These are phyloP conservation scores for Ceratocystis albifundus DNA, from an alignment of 2,329 filamentous ascomycete species.

Conservation along the genomic window DNA sequence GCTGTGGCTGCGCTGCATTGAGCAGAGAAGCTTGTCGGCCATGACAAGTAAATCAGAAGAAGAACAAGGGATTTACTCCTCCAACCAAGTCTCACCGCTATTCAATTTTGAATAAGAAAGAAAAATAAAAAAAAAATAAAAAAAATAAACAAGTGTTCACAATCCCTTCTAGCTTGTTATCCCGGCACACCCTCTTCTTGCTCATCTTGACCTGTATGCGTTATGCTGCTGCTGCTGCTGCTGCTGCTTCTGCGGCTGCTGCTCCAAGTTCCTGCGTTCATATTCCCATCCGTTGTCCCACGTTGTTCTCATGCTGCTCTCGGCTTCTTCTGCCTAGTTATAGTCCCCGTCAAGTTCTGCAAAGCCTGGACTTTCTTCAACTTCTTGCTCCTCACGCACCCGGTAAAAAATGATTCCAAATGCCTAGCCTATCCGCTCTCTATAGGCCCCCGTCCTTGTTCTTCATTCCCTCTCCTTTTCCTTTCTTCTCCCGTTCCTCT, in stretches of 20 bases:
- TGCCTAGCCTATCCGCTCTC: not conserved
- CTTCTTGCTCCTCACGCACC: not conserved
- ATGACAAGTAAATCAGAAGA: too few species aligned
- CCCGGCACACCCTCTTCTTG: not conserved
- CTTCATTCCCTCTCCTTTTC: not conserved
- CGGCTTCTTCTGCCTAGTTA: not conserved
- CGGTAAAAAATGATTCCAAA: not conserved
- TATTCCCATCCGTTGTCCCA: not conserved
- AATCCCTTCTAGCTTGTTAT: not conserved
- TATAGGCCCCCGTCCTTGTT: not conserved
- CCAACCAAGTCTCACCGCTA: too few species aligned
- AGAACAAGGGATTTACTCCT: too few species aligned
- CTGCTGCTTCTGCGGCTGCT: too few species aligned
- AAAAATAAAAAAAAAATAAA: too few species aligned
- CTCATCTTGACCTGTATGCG: not conserved
- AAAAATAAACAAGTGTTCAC: too few species aligned
- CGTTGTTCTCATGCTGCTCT: not conserved
- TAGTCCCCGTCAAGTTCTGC: not conserved
- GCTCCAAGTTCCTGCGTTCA: not conserved
- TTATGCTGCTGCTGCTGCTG: not conserved
- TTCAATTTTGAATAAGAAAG: too few species aligned
- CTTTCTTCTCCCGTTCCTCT: not conserved
- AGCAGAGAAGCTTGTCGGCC: not conserved
- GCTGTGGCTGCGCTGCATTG: slow-evolving; percentile 6
- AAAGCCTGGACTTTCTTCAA: not conserved